These are phyloP conservation scores for Parafenestella ontariensis DNA, from an alignment of 2,329 filamentous ascomycete species.

Conservation along the genomic window DNA sequence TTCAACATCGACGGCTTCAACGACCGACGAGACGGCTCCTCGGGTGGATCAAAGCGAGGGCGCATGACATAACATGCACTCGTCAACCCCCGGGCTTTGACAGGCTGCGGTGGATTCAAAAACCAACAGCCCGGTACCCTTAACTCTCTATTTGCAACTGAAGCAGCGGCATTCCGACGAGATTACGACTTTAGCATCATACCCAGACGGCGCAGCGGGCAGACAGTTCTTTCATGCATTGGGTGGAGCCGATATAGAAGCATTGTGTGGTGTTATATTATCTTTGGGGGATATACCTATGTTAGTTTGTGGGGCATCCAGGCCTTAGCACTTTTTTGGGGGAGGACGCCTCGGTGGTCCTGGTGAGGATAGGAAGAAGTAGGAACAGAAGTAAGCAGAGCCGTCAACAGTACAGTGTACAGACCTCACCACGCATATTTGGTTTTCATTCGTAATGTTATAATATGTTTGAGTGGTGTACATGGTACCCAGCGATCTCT, in stretches of 20 bases:
- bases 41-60: conserved; percentile 49
- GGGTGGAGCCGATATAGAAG: conserved; percentile 33
- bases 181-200: conserved; percentile 27
- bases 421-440: background rate
- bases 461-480: background rate
- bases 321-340: conserved; percentile 14
- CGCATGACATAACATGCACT: conserved; percentile 39
- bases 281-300: conserved; percentile 18
- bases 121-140: background rate
- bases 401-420: background rate
- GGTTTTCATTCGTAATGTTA: background rate
- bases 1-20: conserved; percentile 73
- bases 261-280: conserved; percentile 33
- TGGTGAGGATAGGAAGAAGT: background rate
- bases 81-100: background rate
- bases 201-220: conserved; percentile 26
- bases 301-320: conserved; percentile 13
- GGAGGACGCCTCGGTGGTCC: background rate
- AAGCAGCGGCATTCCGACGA: conserved; percentile 11
- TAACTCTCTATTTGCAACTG: background rate
- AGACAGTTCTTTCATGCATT: conserved; percentile 27
- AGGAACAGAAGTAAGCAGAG: background rate
- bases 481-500: background rate
- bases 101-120: background rate
- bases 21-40: conserved; percentile 62